Base-by-base conservation (phyloP, 371 early-diverging fungal genomes). In the Basidiobolus meristosporus region DNA sequence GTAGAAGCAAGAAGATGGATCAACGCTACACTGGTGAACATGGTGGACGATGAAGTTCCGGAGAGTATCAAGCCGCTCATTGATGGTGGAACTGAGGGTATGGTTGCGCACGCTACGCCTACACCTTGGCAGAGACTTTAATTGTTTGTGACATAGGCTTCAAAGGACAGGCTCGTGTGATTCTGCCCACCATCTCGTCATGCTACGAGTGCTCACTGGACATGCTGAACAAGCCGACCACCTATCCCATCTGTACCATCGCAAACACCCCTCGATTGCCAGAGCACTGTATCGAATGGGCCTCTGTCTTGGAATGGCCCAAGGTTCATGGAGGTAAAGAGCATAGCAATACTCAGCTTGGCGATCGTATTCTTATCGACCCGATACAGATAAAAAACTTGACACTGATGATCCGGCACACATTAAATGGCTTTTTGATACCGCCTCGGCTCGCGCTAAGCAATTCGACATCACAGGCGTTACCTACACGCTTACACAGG, bases 1-100 rank as follows among this genome's bases (percentile, higher is more conserved):
- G 78, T 96, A 5, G 92, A 90, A 47, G 93, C 97, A 1, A 70
- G 97, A 21, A 71, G 93, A 36, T 96, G 97, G 97, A 89, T 93
- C 29, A 96, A 92, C 52, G 86, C 89, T 3, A 85, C 78, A 17
- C 39, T 91, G 15, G 59, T 82, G 14, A 63, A 68, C 5, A 73
- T 91, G 70, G 70, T 64, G 5, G 83, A 84, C 29, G 61, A 60
- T 15, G 80, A 78, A 3, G 62, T 70, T 41, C 68, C 73, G 0
- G 63, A 63, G 12, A 63, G 72, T 2, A 52, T 84, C 43, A 93
- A 77, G 47, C 87, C 88, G 7, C 62, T 95, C 36, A 77, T 96
- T 42, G 97, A 96, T 43, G 97, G 97, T 5, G 97, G 97, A 7
- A 93, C 92, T 1, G 97, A 96, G 62, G 95, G 76, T 62, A 48